Base-by-base conservation (phyloP, 139 green algal genomes). In the Micractinium sp. region DNA sequence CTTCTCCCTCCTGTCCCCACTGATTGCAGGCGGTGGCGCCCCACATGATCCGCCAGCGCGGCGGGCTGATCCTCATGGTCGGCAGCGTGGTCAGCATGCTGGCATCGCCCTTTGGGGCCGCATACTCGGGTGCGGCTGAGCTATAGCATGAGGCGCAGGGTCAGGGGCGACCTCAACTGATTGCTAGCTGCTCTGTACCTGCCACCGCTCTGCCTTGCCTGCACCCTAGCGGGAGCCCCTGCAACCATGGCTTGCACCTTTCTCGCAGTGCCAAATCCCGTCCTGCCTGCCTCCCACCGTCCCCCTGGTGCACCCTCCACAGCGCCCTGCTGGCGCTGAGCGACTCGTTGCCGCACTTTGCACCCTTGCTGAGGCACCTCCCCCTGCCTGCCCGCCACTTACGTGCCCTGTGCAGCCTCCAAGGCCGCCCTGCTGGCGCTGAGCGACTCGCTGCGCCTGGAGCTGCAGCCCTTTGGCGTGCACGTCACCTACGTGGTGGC, bases 391-490 rank as follows among this genome's bases (percentile, higher is more conserved):
- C n/a, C n/a, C n/a, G n/a, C n/a, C n/a, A n/a, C n/a, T n/a, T n/a
- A n/a, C n/a, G n/a, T n/a, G n/a, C n/a, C n/a, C 35, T 12, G 74
- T 47, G 33, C 71, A 63, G 82, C 92, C 16, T 81, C 74, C 47
- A 95, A 95, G 85, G 89, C 92, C 18, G 92, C 92, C 19, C 66
- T 95, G 61, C 92, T 94, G 19, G 41, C 66, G 33, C 74, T 95
- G 3, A 91, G 83, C 15, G 87, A 94, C 87, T 76, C 91, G 31
- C 75, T 95, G 61, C 88, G 93, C 0, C 39, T 95, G 88, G 93
- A 95, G 88, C 56, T 95, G 47, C 79, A 73, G 74, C 92, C 93
- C 1, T 94, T 92, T 77, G 86, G 86, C 0, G 87, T 95, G 25
- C 63, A 86, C 27, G 90, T 93, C 13, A 89, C 82, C 2, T 86